Base-by-base conservation (phyloP, 257 asterid genomes). In the Salvia rosmarinus region DNA sequence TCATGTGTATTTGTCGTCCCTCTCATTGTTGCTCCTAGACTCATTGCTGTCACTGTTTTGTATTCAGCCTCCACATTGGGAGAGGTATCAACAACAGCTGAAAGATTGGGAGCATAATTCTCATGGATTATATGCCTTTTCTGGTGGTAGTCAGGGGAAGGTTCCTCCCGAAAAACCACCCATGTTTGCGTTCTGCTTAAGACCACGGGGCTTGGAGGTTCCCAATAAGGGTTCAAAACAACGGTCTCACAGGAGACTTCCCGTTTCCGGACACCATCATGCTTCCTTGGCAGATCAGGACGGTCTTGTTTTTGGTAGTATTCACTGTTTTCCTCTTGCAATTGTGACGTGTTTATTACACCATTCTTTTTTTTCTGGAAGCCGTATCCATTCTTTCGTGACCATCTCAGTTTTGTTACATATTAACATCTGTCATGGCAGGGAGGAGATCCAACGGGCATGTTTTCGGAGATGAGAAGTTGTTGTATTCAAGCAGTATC, bases 61-160 rank as follows among this genome's bases (percentile, higher is more conserved):
- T 70, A 21, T 71, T 63, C 97, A 95, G 99, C 95, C 96, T 40
- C 99, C 99, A 47, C 87, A 89, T 50, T 95, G 99, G 99, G 86
- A 83, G 79, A 82, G 81, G 83, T 92, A 95, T 82, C 95, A 87
- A 79, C 88, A 84, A 70, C 97, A 90, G 84, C 80, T 88, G 78
- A 90, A 83, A 78, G 92, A 86, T 73, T 95, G 98, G 97, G 99
- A 91, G 82, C 86, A 70, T 46, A 73, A 81, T 81, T 78, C 89
- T 68, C 87, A 82, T 81, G 78, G 82, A 71, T 79, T 64, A 56
- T 72, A 75, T 78, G 82, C 80, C 68, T 64, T 80, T 51, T 65
- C 90, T 60, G 73, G 67, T 60, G 86, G 85, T 66, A 71, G 82
- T 80, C 89, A 81, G 77, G 91, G 78, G 78, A 90, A 82, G 82